Evolutionary conservation across 2,329 filamentous ascomycete species (phyloP), one percentile per base, ranked within the genome.

Genomic region (Fusarium abutilonis): DNA sequence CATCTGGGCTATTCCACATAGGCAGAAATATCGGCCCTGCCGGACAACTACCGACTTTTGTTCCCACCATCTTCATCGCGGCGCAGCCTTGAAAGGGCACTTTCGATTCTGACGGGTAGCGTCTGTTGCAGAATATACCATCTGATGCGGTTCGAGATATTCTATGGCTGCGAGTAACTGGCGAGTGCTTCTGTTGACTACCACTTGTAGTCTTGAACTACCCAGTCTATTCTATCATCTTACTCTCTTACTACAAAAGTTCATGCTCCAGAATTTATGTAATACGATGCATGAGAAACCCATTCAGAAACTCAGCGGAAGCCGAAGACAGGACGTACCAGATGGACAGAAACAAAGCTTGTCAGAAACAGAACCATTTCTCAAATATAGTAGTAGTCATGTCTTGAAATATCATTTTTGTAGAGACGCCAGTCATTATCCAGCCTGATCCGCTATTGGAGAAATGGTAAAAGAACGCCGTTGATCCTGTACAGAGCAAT

Each of bases 391-490:
- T 17, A 42, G 9, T 48, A 17, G 29, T 50, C 36, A 32, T 63
- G 21, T 50, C 29, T 13, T 55, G 51, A 55, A 44, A 52, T 63
- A 43, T 56, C 57, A 59, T 48, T 65, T 50, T 64, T 43, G 34
- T 48, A 41, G 21, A 54, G 32, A 63, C 38, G 40, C 63, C 42
- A 52, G 40, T 47, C 48, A 51, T 66, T 66, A 50, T 49, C 59
- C 46, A 60, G 59, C 55, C 41, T 41, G 43, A 60, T 57, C 56
- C 52, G 29, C 48, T 44, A 51, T 60, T 39, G 49, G 49, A 52
- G 40, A 56, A 56, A 52, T 66, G 59, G 60, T 28, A 60, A 53
- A 64, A 64, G 36, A 60, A 66, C 63, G 63, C 58, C 63, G 52
- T 56, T 47, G 21, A 56, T 56, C 55, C 56, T 66, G 44, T 64